Base-by-base conservation (phyloP, 2,329 filamentous ascomycete species). In the Peltaster fructicola region DNA sequence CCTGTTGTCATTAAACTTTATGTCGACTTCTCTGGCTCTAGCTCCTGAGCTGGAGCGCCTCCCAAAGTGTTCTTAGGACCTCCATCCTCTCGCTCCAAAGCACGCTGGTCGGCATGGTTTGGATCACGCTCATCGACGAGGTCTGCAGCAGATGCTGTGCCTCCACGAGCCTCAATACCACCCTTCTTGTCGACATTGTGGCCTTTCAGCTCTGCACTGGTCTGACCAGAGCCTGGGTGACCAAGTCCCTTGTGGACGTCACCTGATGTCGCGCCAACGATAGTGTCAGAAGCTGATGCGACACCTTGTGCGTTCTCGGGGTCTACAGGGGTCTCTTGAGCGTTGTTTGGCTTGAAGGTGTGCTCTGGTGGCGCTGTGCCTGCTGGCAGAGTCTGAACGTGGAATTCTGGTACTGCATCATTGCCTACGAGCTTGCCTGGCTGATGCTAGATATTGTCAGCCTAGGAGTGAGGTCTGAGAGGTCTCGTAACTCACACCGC, bases 351-450 rank as follows among this genome's bases (percentile, higher is more conserved):
- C 7, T 46, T 37, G 51, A 54, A 61, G 10, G 55, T 54, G 9
- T 39, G 45, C 19, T 50, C 44, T 1, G 49, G 33, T 2, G 75
- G 75, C 0, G 75, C 74, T 3, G 66, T 65, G 30, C 75, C 75
- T 0, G 72, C 51, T 1, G 70, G 60, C 17, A 69, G 51, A 1
- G 59, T 61, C 45, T 80, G 36, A 13, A 66, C 63, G 39, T 63
- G 55, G 55, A 76, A 81, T 41, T 76, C 73, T 11, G 68, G 68
- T 8, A 50, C 43, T 13, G 53, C 52, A 26, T 73, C 69, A 36
- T 68, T 65, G 39, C 65, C 65, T 29, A 68, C 60, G 32, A 66
- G 60, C 37, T 61, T 54, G 25, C 73, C 73, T 3, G 64, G 61
- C 42, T 68, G 58, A 48, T 80, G 73, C 71, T 77, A 36, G 22